These are phyloP conservation scores for Setaria italica DNA, from an alignment of 202 grass and related monocot species.

Conservation along the genomic window DNA sequence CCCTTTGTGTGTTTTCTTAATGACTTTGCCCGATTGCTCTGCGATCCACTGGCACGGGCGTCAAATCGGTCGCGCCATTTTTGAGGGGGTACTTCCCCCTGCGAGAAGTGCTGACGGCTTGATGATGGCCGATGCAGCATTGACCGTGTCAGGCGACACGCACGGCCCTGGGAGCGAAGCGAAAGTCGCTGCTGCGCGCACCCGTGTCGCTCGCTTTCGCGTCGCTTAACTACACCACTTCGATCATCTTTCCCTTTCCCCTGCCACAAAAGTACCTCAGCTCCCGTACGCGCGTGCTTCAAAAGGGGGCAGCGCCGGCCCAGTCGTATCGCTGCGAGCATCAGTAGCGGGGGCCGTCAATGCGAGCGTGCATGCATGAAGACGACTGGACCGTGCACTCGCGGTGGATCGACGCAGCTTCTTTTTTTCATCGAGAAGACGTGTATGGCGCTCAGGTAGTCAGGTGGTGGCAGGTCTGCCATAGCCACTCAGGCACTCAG, in stretches of 20 bases:
- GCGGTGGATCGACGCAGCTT: slow-evolving; percentile 10
- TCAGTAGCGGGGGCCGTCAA: not conserved
- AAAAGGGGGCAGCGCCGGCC: slow-evolving; percentile 7
- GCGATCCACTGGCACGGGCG: not conserved
- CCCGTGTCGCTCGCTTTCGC: slow-evolving; percentile 10
- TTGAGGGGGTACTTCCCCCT: not conserved
- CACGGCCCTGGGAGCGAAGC: not conserved
- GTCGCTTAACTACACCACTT: not conserved
- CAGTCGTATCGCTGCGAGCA: not conserved
- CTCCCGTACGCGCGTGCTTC: slow-evolving; percentile 38
- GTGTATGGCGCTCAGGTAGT: not conserved
- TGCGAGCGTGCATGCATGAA: slow-evolving; percentile 7
- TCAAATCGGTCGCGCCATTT: slow-evolving; percentile 44
- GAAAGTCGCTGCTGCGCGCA: not conserved
- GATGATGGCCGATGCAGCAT: slow-evolving; percentile 12
- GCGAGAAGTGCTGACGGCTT: not conserved
- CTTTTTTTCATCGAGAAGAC: not conserved
- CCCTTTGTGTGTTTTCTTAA: not conserved
- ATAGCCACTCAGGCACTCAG: not conserved
- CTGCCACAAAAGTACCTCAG: slow-evolving; percentile 24
- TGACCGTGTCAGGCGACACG: slow-evolving; percentile 44
- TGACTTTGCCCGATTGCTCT: not conserved
- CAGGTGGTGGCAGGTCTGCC: not conserved
- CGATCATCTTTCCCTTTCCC: not conserved
- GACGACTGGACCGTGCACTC: not conserved